Percentiles rank a stretch among this genome's conserved stretches.
Conservation (phyloP, 768 basidiomycete genomes). For the Leccinum uliginosum region DNA sequence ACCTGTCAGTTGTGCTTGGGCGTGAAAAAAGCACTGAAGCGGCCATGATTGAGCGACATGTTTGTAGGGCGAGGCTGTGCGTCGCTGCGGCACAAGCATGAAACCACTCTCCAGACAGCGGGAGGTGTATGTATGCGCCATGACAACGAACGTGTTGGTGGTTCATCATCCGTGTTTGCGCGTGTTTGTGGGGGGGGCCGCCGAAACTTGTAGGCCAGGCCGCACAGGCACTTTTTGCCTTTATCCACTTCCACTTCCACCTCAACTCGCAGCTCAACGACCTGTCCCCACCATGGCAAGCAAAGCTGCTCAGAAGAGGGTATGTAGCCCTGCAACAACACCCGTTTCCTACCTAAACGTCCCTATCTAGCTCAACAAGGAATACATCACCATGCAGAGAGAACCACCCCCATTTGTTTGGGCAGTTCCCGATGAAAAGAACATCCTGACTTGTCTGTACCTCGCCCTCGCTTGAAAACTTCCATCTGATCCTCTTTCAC, state of each 20-base stretch:
- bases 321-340: conserved; percentile 32
- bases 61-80: conserved; percentile 7
- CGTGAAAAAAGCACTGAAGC: not conserved
- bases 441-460: conserved; percentile 86
- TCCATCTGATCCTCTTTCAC: conserved; percentile 7
- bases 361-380: conserved; percentile 64
- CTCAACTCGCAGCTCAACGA: not conserved
- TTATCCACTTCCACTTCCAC: conserved; percentile 20
- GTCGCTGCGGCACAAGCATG: not conserved
- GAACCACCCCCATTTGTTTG: conserved; percentile 95
- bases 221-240: conserved; percentile 21
- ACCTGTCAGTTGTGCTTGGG: not conserved
- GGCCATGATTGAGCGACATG: not conserved
- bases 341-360: not conserved
- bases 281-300: conserved; percentile 55
- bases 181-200: conserved; percentile 28
- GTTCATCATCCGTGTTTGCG: conserved; percentile 22
- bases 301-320: conserved; percentile 85
- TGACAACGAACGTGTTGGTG: conserved; percentile 8
- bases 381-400: conserved; percentile 88
- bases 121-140: conserved; percentile 1
- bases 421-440: conserved; percentile 96
- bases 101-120: not conserved
- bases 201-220: conserved; percentile 16
- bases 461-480: conserved; percentile 2